Base-by-base conservation (phyloP, 2,329 filamentous ascomycete species). In the Knoxdaviesia capensis region DNA sequence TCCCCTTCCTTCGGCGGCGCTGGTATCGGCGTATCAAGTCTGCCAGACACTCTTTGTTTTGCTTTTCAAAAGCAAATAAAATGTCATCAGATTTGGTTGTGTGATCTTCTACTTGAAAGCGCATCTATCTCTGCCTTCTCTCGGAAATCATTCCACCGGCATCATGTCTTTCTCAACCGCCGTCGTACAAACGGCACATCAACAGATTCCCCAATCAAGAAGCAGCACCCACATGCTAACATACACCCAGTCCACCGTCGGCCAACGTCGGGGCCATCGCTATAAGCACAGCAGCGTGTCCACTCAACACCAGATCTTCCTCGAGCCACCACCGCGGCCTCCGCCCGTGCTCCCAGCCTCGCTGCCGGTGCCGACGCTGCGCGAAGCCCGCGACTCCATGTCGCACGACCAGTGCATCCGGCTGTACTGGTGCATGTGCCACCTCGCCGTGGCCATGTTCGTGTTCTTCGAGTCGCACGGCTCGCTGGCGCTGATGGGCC, bases 211-310 rank as follows among this genome's bases (percentile, higher is more conserved):
- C 20, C 20, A 20, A 20, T 20, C 20, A 20, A 20, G 20, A 20
- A 20, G 20, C 20, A 20, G 20, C 20, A 20, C 20, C 20, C 20
- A 20, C 20, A 20, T 20, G 20, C 20, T 20, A 20, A 20, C 20
- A 20, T 20, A 20, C 20, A 20, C 20, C 36, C 31, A 46, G 42
- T 57, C 92, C 79, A 88, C 85, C 51, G 75, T 94, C 48, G 87
- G 87, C 48, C 84, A 94, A 59, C 77, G 90, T 49, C 80, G 88
- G 46, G 90, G 90, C 47, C 90, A 98, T 64, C 86, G 90, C 57
- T 98, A 98, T 69, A 94, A 94, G 56, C 88, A 96, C 63, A 92
- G 83, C 57, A 93, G 84, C 56, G 80, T 98, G 44, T 93, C 84
- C 20, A 64, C 74, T 6, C 74, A 78, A 52, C 87, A 96, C 56